Evolutionary conservation across 345 rosid genomes (phyloP).

Genomic region (Odontarrhena argentea): DNA sequence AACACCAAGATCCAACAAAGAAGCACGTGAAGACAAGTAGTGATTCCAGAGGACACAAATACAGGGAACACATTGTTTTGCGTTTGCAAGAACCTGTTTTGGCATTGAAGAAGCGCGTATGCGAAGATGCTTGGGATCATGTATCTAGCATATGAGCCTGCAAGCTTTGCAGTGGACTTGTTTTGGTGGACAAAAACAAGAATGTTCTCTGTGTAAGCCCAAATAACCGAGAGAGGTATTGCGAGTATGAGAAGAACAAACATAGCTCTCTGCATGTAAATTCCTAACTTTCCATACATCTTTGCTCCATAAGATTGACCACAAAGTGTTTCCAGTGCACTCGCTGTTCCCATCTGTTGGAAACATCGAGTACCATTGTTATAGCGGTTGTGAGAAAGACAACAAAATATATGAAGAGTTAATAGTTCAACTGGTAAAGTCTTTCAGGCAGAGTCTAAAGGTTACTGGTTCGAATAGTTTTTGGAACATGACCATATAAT

Average conservation of each 20-base stretch:
- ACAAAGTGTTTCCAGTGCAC: conserved; percentile 65
- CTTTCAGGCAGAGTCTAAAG: too few relatives aligned
- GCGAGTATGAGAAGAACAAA: conserved; percentile 53
- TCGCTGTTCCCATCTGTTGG: conserved; percentile 60
- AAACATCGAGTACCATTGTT: too few relatives aligned
- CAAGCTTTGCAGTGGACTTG: too few relatives aligned
- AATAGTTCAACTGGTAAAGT: too few relatives aligned
- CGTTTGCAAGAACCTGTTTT: conserved; percentile 2
- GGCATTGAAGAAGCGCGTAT: background rate
- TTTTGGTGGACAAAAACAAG: too few relatives aligned
- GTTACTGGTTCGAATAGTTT: too few relatives aligned
- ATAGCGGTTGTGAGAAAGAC: too few relatives aligned
- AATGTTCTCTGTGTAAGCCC: too few relatives aligned
- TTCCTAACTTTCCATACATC: conserved; percentile 51
- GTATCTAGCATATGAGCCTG: too few relatives aligned
- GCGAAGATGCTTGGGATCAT: background rate
- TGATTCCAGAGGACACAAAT: background rate
- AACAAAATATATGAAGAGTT: too few relatives aligned
- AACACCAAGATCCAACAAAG: background rate
- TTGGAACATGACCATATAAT: too few relatives aligned
- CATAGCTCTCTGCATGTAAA: conserved; percentile 64
- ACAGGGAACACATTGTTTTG: conserved; percentile 11
- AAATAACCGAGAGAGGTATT: conserved; percentile 52
- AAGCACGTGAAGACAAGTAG: background rate
- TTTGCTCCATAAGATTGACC: conserved; percentile 40